Percentiles rank a stretch among this genome's conserved stretches.
Conservation (phyloP, 2,329 filamentous ascomycete genomes). For the Westerdykella ornata region DNA sequence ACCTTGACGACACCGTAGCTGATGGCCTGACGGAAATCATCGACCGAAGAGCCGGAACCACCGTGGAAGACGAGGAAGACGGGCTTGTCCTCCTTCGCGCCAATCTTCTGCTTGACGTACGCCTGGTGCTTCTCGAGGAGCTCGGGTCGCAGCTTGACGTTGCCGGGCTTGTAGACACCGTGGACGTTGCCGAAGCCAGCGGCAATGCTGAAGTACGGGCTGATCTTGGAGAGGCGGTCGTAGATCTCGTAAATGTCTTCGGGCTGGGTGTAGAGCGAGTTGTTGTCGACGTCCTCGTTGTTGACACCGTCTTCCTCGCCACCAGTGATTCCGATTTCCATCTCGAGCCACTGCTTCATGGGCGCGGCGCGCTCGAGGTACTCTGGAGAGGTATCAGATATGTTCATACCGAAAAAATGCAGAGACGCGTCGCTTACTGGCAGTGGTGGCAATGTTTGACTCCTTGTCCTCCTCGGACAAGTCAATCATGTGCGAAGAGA, state of each 20-base stretch:
- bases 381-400: conserved; percentile 48
- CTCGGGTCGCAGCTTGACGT: conserved; percentile 94
- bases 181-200: conserved; percentile 99
- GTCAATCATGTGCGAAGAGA: conserved; percentile 98
- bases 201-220: conserved; percentile 92
- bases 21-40: conserved; percentile 87
- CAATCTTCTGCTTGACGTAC: conserved; percentile 76
- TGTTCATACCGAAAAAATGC: conserved; percentile 55
- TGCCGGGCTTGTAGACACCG: conserved; percentile 97
- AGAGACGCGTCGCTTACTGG: conserved; percentile 64
- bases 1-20: conserved; percentile 96
- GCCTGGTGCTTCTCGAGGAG: conserved; percentile 95
- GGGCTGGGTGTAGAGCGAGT: conserved; percentile 93
- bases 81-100: conserved; percentile 71
- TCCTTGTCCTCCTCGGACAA: conserved; percentile 77
- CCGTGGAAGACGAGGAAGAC: conserved; percentile 99
- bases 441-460: conserved; percentile 82
- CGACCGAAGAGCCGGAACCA: conserved; percentile 82
- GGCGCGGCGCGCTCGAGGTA: conserved; percentile 92
- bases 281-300: conserved; percentile 97
- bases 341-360: conserved; percentile 98
- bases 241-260: conserved; percentile 83
- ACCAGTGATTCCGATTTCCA: conserved; percentile 84
- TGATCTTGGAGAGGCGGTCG: conserved; percentile 76
- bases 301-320: conserved; percentile 98